Base-by-base conservation (phyloP, 169 alveolate species). In the Amoebophrya sp. region DNA sequence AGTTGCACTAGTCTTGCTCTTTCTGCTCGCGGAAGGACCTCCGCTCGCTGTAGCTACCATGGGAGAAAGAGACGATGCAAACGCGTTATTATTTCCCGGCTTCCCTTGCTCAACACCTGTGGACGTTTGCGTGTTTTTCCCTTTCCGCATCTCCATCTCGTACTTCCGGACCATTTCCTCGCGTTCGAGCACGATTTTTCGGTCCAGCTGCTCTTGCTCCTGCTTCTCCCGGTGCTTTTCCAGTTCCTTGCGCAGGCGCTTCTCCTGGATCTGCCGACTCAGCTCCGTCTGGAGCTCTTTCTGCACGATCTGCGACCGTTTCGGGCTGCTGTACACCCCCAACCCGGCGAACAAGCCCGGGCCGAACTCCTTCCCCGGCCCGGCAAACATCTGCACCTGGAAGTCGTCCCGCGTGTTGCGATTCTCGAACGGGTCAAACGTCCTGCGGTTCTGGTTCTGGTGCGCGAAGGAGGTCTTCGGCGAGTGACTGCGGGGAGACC, bases 361-460 rank as follows among this genome's bases (percentile, higher is more conserved):
- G 32, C 83, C 83, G 35, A 66, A 66, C 32, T 66, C 38, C 29
- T 25, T 7, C 1, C 83, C 83, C 1, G 83, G 83, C 7, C 83
- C 83, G 7, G 83, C 83, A n/a, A 66, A 66, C 83, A 66, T 66
- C 83, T 66, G 83, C 83, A 66, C 83, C 35, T 66, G 83, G 83
- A 66, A 66, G 18, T 66, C 83, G 10, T 7, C 32, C 38, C 12
- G 35, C 35, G 12, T 2, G 35, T 66, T 66, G 83, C 83, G 35
- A 25, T 2, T n/a, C 83, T 7, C 83, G 35, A 7, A 66, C 83
- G 83, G 83, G 83, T 66, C 83, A 25, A 0, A 2, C 32, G 2
- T 66, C 83, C 10, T 7, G 18, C 1, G 0, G 2, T 1, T 66
- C 83, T 2, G 7, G 83, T 47, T 47, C 18, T 47, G 66, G 29